Conservation (phyloP, 768 basidiomycete species). For the Mycena leptocephala region DNA sequence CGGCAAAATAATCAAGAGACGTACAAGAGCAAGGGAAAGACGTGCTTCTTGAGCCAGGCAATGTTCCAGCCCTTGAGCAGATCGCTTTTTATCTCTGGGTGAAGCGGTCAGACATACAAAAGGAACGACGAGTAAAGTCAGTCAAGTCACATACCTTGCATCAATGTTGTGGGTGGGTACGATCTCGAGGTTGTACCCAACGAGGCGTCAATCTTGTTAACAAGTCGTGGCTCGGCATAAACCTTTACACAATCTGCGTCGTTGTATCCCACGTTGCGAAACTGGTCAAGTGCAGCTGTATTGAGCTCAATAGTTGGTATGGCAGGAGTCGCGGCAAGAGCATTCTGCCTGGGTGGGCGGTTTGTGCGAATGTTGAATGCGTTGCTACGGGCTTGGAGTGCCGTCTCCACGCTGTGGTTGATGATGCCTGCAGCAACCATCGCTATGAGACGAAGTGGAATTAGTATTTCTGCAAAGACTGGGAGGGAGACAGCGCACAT, state of each 20-base stretch:
- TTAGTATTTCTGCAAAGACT: too few relatives aligned
- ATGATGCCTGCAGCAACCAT: too few relatives aligned
- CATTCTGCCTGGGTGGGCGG: too few relatives aligned
- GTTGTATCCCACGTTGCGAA: constrained; percentile 10
- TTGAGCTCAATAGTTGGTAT: neutral
- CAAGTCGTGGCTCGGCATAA: constrained; percentile 1
- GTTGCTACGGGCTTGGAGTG: too few relatives aligned
- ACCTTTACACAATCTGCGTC: constrained; percentile 7
- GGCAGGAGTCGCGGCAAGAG: too few relatives aligned
- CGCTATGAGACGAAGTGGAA: too few relatives aligned
- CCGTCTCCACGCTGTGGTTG: too few relatives aligned
- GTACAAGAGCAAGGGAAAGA: neutral
- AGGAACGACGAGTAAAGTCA: neutral
- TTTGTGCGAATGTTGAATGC: too few relatives aligned
- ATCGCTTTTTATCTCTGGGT: neutral
- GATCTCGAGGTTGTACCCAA: constrained; percentile 8
- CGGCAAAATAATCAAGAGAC: neutral
- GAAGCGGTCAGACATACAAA: neutral
- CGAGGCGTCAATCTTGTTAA: neutral
- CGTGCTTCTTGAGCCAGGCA: neutral
- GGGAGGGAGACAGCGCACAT: too few relatives aligned
- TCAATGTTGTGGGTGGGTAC: neutral
- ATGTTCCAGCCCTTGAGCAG: constrained; percentile 6
- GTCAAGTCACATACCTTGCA: neutral
- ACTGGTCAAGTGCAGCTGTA: neutral